Percentiles rank a stretch among this genome's conserved stretches.
Conservation (phyloP, 495 filamentous ascomycete species). For the Cercophora samala region DNA sequence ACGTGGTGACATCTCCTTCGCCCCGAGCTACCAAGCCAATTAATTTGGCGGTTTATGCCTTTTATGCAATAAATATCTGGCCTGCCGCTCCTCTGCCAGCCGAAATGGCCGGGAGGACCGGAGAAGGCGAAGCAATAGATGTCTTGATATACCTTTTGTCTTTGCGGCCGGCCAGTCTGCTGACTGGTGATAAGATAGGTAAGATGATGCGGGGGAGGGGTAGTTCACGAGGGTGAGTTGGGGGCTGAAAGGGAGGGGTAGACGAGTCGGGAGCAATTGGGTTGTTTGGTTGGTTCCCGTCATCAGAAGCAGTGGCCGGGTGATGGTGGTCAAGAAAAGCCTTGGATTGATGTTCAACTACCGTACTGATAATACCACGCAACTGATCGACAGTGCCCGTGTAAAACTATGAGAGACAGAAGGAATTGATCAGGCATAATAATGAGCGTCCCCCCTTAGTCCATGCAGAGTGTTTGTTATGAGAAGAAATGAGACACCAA, state of each 20-base stretch:
- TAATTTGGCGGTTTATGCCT: not conserved
- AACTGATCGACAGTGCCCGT: not conserved
- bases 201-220: not conserved
- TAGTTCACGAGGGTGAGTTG: not conserved
- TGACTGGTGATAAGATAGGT: not conserved
- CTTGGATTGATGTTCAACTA: not conserved
- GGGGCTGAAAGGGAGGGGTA: conserved; percentile 2
- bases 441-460: not conserved
- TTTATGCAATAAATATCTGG: not conserved
- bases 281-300: conserved; percentile 6
- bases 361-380: not conserved
- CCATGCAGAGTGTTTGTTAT: not conserved
- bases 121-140: not conserved
- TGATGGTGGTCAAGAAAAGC: conserved; percentile 1
- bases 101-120: not conserved
- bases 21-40: not conserved
- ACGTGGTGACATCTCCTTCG: not conserved
- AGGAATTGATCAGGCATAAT: not conserved
- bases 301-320: no score
- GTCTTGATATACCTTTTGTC: not conserved
- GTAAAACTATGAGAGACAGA: not conserved
- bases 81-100: not conserved
- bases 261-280: not conserved
- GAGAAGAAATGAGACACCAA: not conserved
- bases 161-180: not conserved